A percentile compares a stretch with the other conserved stretches of the same genome.
These are phyloP conservation scores for Neurospora cerealis DNA, from an alignment of 495 filamentous ascomycete species.

Conservation along the genomic window DNA sequence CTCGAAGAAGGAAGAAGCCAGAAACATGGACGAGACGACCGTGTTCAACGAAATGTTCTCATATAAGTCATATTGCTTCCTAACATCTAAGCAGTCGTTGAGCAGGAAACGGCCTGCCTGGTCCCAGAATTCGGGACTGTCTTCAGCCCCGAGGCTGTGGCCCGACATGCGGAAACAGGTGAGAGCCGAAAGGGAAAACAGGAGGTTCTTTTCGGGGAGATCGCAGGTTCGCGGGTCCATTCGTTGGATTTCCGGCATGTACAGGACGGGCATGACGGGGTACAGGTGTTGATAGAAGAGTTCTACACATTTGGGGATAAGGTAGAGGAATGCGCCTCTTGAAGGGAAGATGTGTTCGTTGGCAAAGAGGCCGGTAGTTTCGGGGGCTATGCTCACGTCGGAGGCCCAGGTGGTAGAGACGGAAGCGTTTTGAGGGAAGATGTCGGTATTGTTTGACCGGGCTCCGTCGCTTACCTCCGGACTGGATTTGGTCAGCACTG, in stretches of 20 bases:
- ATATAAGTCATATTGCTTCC: constrained; percentile 25
- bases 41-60: constrained; percentile 21
- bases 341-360: constrained; percentile 19
- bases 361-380: constrained; percentile 17
- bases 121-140: constrained; percentile 19
- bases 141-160: constrained; percentile 15
- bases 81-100: constrained; percentile 21
- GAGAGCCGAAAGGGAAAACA: constrained; percentile 27
- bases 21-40: constrained; percentile 26
- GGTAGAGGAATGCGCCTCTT: constrained; percentile 17
- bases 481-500: not conserved
- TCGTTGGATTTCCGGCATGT: constrained; percentile 21
- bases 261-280: constrained; percentile 27
- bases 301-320: constrained; percentile 25
- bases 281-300: constrained; percentile 28
- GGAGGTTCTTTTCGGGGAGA: constrained; percentile 20
- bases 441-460: not conserved
- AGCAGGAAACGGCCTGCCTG: constrained; percentile 24
- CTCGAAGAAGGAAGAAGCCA: constrained; percentile 27
- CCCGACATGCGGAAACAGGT: constrained; percentile 29
- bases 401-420: not conserved
- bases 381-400: constrained; percentile 7
- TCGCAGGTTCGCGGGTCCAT: constrained; percentile 13
- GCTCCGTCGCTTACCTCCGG: not conserved
- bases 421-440: not conserved